A percentile compares a stretch with the other conserved stretches of the same genome.
phyloP scores from a whole-genome alignment of 345 rosid genomes.

The Physaria fendleri region DNA sequence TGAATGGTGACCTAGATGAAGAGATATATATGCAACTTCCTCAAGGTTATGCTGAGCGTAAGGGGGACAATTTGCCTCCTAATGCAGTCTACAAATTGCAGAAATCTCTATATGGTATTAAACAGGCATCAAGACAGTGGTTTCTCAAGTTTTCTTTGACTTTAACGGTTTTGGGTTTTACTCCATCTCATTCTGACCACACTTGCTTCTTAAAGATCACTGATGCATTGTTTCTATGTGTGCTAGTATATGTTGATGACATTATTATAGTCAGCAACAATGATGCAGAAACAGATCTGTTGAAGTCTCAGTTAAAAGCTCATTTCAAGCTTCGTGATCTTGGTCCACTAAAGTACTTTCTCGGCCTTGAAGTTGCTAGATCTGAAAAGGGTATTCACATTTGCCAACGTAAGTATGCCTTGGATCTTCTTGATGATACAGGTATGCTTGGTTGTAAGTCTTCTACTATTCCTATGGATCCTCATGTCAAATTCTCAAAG shows the following conservation, averaged over 20 bases:
- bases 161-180: not conserved
- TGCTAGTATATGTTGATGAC: no score
- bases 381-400: not conserved
- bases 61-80: not conserved
- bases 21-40: not conserved
- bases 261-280: no score
- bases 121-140: not conserved
- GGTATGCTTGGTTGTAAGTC: not conserved
- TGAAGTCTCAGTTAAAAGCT: not conserved
- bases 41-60: not conserved
- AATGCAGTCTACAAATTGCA: not conserved
- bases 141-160: not conserved
- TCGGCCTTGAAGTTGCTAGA: not conserved
- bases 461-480: not conserved
- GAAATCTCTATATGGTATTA: not conserved
- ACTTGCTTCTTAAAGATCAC: not conserved
- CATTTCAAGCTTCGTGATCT: not conserved
- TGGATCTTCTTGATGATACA: not conserved
- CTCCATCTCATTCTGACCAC: not conserved
- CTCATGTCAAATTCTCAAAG: not conserved
- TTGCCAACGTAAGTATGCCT: not conserved
- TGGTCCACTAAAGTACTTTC: not conserved
- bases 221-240: not conserved
- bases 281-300: no score
- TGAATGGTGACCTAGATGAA: not conserved